Conservation (phyloP, 2,329 filamentous ascomycete genomes). For the Paecilomyces formosus region DNA sequence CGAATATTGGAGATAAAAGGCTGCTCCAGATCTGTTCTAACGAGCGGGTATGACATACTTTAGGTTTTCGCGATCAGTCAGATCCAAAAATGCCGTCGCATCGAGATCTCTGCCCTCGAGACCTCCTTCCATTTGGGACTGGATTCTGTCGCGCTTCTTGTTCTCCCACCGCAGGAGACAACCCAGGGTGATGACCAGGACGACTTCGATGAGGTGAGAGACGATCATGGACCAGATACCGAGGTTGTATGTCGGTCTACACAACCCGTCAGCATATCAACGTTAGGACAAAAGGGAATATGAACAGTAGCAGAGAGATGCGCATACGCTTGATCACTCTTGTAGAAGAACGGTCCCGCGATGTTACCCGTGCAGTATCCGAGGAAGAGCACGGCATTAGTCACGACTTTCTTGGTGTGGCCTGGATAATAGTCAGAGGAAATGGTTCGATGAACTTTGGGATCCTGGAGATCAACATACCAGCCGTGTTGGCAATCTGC, state of each 20-base stretch:
- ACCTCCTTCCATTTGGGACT: constrained; percentile 39
- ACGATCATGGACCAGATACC: constrained; percentile 54
- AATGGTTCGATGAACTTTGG: background rate
- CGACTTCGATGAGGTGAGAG: constrained; percentile 45
- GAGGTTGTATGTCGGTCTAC: constrained; percentile 39
- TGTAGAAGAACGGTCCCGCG: constrained; percentile 57
- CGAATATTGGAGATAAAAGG: too few species aligned
- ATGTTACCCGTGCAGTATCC: constrained; percentile 57
- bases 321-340: constrained; percentile 40
- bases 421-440: constrained; percentile 32
- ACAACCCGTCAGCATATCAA: background rate
- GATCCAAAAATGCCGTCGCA: constrained; percentile 45
- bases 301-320: background rate
- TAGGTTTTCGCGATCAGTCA: constrained; percentile 48
- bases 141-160: constrained; percentile 40
- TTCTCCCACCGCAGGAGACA: constrained; percentile 45
- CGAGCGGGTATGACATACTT: constrained; percentile 26
- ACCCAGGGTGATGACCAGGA: constrained; percentile 39
- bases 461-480: constrained; percentile 10
- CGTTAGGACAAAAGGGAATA: too few species aligned
- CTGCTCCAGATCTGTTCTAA: background rate
- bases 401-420: constrained; percentile 58
- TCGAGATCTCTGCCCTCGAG: constrained; percentile 41
- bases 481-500: constrained; percentile 39
- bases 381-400: constrained; percentile 55